A percentile compares a stretch with the other conserved stretches of the same genome.
Conservation (phyloP, 495 filamentous ascomycete species). For the Evernia prunastri region DNA sequence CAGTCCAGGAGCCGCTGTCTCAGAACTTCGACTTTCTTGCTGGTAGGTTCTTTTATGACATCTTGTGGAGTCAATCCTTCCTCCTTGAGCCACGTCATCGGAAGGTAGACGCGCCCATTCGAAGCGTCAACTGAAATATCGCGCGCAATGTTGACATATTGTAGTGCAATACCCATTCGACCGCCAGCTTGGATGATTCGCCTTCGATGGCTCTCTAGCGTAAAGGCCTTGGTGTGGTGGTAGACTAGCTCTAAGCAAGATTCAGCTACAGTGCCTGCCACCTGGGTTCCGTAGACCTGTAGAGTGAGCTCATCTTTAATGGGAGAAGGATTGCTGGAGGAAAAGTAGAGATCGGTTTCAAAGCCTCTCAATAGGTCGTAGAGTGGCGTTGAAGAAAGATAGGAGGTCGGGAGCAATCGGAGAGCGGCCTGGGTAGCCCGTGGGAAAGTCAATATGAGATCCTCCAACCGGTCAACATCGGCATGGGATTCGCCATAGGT, state of each 20-base stretch:
- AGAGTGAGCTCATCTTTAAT: constrained; percentile 51
- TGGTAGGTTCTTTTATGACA: constrained; percentile 43
- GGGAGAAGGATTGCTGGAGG: constrained; percentile 37
- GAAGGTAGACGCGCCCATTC: constrained; percentile 57
- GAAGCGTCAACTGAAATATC: constrained; percentile 57
- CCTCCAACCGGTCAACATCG: constrained; percentile 14
- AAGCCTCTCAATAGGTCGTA: constrained; percentile 57
- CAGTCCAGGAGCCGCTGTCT: constrained; percentile 46
- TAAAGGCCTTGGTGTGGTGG: constrained; percentile 37
- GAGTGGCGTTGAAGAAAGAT: constrained; percentile 48
- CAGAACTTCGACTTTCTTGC: constrained; percentile 39
- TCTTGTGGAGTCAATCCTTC: constrained; percentile 46
- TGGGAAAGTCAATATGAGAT: constrained; percentile 44
- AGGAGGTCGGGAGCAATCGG: constrained; percentile 45
- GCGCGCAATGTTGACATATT: constrained; percentile 66
- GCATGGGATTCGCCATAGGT: constrained; percentile 23
- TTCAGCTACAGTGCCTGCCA: constrained; percentile 63
- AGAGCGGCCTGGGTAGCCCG: constrained; percentile 41
- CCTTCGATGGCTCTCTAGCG: constrained; percentile 25
- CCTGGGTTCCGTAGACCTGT: constrained; percentile 49
- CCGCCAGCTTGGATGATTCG: constrained; percentile 42
- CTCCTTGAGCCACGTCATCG: constrained; percentile 51
- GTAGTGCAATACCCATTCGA: constrained; percentile 60
- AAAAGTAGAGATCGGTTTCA: constrained; percentile 52
- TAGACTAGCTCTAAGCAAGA: constrained; percentile 57